Base-by-base conservation (phyloP, 805 yeast species). In the Maudiozyma pseudohumilis region DNA sequence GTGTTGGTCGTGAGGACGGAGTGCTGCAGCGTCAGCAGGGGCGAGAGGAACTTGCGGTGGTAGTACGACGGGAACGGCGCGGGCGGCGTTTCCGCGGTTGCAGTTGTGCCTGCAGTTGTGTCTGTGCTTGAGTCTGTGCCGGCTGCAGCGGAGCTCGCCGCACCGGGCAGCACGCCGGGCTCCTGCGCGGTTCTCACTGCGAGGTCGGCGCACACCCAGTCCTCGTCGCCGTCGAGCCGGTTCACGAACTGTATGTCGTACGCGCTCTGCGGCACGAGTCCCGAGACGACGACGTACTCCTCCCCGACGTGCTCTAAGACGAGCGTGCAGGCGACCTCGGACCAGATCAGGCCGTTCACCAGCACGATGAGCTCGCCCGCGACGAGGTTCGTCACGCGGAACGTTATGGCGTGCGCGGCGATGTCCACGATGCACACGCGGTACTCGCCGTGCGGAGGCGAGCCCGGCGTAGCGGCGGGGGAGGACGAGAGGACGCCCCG, bases 341-440 rank as follows among this genome's bases (percentile, higher is more conserved):
- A 71, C 87, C 87, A 80, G 11, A 72, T 66, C 17, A 79, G 69
- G 17, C 84, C 85, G 48, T 80, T 79, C 4, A 80, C 84, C 38
- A 65, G 58, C 10, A 68, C 68, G 32, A 64, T 59, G 5, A 70
- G 52, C 38, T 60, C 68, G 35, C 67, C 66, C 38, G 65, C 61
- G 32, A 56, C 53, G 15, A 66, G 65, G 35, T 72, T 66, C 35
- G 67, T 63, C 24, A 74, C 54, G 41, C 70, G 74, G 45, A 74
- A 71, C 2, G 71, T 70, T 26, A 74, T 61, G 16, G 73, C 57
- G 8, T 75, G 72, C 25, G 72, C 69, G 17, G 74, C 74, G 12
- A 72, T 70, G 43, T 67, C 68, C 49, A 69, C 66, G 28, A 73
- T 66, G 45, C 72, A 64, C 21, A 60, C 64, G 44, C 53, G 55